Conservation (phyloP, 2,329 filamentous ascomycete genomes). For the Fusarium musae region DNA sequence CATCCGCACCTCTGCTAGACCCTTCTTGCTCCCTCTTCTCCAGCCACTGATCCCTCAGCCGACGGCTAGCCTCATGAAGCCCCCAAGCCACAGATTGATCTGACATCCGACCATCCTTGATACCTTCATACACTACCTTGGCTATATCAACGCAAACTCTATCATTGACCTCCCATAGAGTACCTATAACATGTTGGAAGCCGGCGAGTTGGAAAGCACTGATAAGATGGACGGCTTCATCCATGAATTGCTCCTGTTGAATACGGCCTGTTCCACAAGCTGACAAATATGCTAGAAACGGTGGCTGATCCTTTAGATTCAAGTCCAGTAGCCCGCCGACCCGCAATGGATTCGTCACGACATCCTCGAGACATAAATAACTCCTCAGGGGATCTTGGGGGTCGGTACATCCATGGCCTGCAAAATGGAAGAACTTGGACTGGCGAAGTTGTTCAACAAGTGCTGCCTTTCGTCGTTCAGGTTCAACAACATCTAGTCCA, state of each 20-base stretch:
- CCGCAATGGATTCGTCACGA: background rate
- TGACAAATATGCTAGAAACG: background rate
- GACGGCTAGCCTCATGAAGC: background rate
- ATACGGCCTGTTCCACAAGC: background rate
- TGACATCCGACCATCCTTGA: background rate
- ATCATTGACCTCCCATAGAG: background rate
- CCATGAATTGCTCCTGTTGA: background rate
- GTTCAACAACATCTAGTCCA: background rate
- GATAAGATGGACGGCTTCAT: background rate
- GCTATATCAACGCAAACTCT: background rate
- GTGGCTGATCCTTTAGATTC: background rate
- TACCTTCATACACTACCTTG: background rate
- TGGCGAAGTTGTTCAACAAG: background rate
- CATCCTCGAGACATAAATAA: background rate
- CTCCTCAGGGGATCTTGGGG: background rate
- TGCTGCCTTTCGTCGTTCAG: background rate
- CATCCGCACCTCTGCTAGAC: fast-evolving
- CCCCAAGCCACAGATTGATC: background rate
- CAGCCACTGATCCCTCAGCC: background rate
- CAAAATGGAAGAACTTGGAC: background rate
- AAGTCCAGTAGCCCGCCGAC: background rate
- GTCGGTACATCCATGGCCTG: background rate
- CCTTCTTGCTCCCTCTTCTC: background rate
- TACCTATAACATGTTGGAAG: background rate
- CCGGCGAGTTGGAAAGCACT: background rate